Evolutionary conservation across 2,329 filamentous ascomycete species (phyloP).

Genomic region (Paramyrothecium sp.): DNA sequence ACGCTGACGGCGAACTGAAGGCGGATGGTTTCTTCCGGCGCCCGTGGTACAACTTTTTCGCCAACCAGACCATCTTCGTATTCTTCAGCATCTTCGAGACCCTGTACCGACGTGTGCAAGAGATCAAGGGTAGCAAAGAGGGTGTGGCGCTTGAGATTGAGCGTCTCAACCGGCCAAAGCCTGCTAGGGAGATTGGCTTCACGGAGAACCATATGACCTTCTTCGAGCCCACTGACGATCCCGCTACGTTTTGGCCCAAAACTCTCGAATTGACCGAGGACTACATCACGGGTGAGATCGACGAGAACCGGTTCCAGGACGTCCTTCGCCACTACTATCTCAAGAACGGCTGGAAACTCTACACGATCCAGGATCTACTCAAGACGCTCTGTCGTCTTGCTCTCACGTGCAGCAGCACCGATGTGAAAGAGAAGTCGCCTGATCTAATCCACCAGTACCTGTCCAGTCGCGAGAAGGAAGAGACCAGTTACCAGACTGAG

Average conservation of each 20-base stretch:
- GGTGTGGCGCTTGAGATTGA: constrained; percentile 72
- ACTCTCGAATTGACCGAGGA: constrained; percentile 85
- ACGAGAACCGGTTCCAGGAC: constrained; percentile 83
- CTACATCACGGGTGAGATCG: constrained; percentile 77
- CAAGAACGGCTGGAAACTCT: constrained; percentile 86
- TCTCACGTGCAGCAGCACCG: constrained; percentile 77
- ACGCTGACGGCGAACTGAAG: constrained; percentile 63
- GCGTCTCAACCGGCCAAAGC: constrained; percentile 72
- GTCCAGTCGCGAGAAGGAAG: constrained; percentile 74
- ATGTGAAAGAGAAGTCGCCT: constrained; percentile 89
- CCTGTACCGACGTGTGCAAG: constrained; percentile 80
- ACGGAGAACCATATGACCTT: constrained; percentile 77
- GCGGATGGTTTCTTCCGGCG: constrained; percentile 80
- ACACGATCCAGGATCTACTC: constrained; percentile 87
- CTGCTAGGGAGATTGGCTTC: constrained; percentile 80
- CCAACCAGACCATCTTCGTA: constrained; percentile 87
- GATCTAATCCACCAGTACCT: constrained; percentile 89
- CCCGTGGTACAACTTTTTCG: constrained; percentile 84
- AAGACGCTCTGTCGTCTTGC: constrained; percentile 78
- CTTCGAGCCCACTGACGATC: constrained; percentile 62
- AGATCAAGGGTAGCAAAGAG: constrained; percentile 77
- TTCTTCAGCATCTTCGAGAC: constrained; percentile 93
- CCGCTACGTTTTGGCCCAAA: constrained; percentile 78
- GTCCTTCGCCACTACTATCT: constrained; percentile 90
- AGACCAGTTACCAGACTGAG: constrained; percentile 87